Conservation (phyloP, 2,329 filamentous ascomycete species). For the Cercospora beticola region DNA sequence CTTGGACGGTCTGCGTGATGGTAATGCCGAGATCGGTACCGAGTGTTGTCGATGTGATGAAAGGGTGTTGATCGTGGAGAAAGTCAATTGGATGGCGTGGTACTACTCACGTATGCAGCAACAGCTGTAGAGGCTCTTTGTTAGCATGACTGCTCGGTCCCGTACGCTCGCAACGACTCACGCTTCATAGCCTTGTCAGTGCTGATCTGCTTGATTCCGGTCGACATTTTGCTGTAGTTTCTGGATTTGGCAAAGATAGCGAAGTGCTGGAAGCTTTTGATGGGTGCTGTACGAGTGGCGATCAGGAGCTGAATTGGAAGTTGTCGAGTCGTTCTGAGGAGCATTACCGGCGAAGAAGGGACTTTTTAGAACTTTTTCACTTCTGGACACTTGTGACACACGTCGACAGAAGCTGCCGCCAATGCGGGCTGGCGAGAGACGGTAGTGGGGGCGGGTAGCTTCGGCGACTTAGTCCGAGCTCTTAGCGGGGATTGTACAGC, state of each 20-base stretch:
- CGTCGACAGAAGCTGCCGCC: constrained; percentile 3
- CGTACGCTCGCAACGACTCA: not conserved
- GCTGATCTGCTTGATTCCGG: constrained; percentile 14
- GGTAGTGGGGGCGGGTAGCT: constrained; percentile 8
- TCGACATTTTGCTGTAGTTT: constrained; percentile 4
- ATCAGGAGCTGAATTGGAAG: constrained; percentile 7
- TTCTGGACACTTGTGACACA: constrained; percentile 6
- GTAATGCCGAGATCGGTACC: constrained; percentile 2
- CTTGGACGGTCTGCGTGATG: not conserved
- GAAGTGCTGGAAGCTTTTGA: not conserved
- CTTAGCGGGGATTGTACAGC: not conserved
- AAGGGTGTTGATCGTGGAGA: not conserved
- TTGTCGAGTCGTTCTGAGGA: constrained; percentile 4
- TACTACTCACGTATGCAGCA: constrained; percentile 45
- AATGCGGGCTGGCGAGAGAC: not conserved
- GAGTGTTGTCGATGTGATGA: not conserved
- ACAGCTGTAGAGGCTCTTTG: constrained; percentile 36
- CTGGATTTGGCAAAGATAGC: not conserved
- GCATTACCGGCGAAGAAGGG: constrained; percentile 8
- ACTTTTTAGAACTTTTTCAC: constrained; percentile 2
- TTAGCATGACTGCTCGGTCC: not conserved
- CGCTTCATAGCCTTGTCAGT: constrained; percentile 17
- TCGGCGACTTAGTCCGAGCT: constrained; percentile 9
- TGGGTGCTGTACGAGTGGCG: not conserved
- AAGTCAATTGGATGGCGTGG: not conserved